Evolutionary conservation across 164 flowering plant species (phyloP).

Genomic region (Euptelea pleiosperma): DNA sequence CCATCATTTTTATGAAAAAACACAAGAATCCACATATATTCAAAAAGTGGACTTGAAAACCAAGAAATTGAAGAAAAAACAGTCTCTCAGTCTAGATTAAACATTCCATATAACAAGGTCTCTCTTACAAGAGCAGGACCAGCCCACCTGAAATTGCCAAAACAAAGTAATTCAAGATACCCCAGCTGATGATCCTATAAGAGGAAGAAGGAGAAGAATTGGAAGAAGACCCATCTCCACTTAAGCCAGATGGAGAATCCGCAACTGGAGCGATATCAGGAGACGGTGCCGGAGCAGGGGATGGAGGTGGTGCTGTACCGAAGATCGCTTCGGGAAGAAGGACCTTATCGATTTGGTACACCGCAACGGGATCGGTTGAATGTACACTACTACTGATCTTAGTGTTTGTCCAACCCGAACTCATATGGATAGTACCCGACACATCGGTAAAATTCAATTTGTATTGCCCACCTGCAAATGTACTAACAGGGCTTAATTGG

Average conservation of each 20-base stretch:
- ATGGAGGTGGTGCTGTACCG: conserved; percentile 67
- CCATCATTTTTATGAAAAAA: too few species aligned
- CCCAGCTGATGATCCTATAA: conserved; percentile 19
- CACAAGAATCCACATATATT: too few species aligned
- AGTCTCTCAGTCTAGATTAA: too few species aligned
- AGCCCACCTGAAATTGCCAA: conserved; percentile 38
- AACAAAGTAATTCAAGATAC: conserved; percentile 31
- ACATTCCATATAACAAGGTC: too few species aligned
- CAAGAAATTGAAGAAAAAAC: too few species aligned
- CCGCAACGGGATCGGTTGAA: conserved; percentile 63
- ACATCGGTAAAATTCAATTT: conserved; percentile 55
- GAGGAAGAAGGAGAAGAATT: conserved; percentile 30
- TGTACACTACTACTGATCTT: conserved; percentile 61
- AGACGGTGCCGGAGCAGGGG: conserved; percentile 67
- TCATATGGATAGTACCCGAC: conserved; percentile 49
- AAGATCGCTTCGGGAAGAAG: conserved; percentile 80
- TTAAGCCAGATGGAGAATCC: conserved; percentile 31
- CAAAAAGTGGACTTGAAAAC: too few species aligned
- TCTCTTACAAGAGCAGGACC: conserved; percentile 34
- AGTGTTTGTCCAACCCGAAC: conserved; percentile 65
- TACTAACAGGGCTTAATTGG: conserved; percentile 38
- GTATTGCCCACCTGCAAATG: conserved; percentile 66
- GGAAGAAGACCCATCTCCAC: conserved; percentile 22
- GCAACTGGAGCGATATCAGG: conserved; percentile 43
- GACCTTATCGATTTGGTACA: conserved; percentile 61